Conservation (phyloP, 1,284 basidiomycete genomes). For the Pseudozyma thailandica region DNA sequence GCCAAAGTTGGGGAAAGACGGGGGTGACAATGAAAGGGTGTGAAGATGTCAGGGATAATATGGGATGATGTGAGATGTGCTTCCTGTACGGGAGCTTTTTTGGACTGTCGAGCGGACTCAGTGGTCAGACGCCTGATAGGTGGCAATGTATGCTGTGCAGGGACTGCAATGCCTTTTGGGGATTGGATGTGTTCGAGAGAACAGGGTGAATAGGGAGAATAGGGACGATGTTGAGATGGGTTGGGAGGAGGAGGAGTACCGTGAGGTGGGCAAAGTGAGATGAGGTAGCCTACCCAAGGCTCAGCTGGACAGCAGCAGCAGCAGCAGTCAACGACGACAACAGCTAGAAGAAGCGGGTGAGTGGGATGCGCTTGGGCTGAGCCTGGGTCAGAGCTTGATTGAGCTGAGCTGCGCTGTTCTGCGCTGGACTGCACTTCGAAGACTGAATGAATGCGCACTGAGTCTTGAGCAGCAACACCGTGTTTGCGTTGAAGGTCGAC, state of each 20-base stretch:
- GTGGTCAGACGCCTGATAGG: constrained; percentile 15
- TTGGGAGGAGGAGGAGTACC: background rate
- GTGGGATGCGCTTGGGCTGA: too few relatives aligned
- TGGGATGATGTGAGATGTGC: constrained; percentile 17
- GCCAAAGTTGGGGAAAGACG: constrained; percentile 4
- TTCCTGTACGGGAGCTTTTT: constrained; percentile 47
- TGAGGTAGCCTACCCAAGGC: background rate
- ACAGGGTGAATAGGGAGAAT: background rate
- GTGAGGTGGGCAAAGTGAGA: constrained; percentile 6
- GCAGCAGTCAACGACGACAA: background rate
- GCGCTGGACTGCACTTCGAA: background rate
- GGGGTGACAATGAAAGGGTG: background rate
- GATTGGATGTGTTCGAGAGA: background rate
- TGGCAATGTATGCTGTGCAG: constrained; percentile 30
- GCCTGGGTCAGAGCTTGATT: background rate
- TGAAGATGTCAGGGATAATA: constrained; percentile 12
- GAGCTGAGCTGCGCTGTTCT: background rate
- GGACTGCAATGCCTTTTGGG: constrained; percentile 18
- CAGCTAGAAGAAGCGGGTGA: background rate
- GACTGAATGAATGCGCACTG: background rate
- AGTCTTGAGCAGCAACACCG: background rate
- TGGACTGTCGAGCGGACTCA: constrained; percentile 7
- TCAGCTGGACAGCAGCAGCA: background rate
- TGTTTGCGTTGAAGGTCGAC: constrained; percentile 2
- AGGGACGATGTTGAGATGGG: background rate